Evolutionary conservation across 805 yeast genomes (phyloP), one percentile per base, ranked within the genome.

Genomic region (Candida nitratophila): DNA sequence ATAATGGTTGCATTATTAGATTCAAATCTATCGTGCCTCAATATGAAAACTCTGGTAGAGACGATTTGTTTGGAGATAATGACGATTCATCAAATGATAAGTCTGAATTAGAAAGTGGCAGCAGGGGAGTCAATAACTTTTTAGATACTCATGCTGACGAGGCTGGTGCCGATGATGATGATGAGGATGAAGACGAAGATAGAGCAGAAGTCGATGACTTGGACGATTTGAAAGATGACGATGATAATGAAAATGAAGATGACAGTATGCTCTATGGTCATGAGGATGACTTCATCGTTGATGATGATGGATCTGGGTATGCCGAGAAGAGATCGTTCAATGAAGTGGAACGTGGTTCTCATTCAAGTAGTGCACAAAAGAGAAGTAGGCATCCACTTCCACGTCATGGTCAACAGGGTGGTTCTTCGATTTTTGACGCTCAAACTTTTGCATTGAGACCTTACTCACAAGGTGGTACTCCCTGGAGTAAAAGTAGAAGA

Each of bases 401-500:
- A 24, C 27, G n/a, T n/a, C n/a, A 24, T 24, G 10, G 27, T 24
- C 27, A 24, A 10, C 6, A 24, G 6, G 27, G 27, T 24, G 10
- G 27, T 10, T 7, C 10, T 24, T 24, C 27, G 10, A 7, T 24
- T 6, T 24, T 24, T 10, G 27, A 24, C 27, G 27, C 27, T 10
- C 6, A 24, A 7, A 10, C 8, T 8, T n/a, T n/a, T n/a, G 67
- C 65, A 9, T 54, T 79, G 26, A 68, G 65, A 39, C 90, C 96
- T 0, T 83, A 80, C 52, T 87, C 95, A 3, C 85, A 87, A 1
- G 98, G 98, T 1, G 77, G 84, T 7, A 91, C 98, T 0, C 96
- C 96, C 0, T 89, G 90, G 83, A 63, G 64, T 29, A 65, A 67
- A 42, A 69, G 79, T 42, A 76, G 91, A 61, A 71, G 96, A 43